A percentile compares a stretch with the other conserved stretches of the same genome.
Conservation (phyloP, 768 basidiomycete genomes). For the Candolleomyces eurysporus region DNA sequence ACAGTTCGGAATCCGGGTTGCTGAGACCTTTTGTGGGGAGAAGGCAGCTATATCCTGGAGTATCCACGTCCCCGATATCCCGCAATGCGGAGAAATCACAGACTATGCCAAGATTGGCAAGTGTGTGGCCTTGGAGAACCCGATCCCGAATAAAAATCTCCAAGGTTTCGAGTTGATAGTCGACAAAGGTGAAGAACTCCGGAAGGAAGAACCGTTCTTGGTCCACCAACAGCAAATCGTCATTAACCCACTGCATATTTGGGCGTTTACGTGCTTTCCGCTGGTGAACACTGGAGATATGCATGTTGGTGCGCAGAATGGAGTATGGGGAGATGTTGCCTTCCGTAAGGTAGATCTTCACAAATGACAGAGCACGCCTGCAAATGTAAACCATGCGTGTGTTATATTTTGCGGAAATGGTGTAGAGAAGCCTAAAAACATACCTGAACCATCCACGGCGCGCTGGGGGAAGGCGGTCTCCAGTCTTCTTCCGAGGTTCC, state of each 20-base stretch:
- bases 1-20: background rate
- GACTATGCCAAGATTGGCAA: background rate
- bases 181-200: background rate
- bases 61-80: background rate
- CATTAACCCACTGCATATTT: background rate
- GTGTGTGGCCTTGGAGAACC: background rate
- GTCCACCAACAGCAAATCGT: background rate
- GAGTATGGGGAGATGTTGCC: background rate
- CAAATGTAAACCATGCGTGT: no score
- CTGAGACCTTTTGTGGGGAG: background rate
- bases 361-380: no score
- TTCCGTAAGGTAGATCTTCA: background rate
- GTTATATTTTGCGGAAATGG: no score
- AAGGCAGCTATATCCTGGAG: background rate
- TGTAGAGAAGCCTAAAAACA: no score
- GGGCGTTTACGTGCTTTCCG: background rate
- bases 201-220: background rate
- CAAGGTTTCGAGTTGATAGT: background rate
- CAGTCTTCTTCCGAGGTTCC: no score
- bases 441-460: no score
- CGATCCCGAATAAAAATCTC: background rate
- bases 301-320: background rate
- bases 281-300: background rate
- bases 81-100: background rate
- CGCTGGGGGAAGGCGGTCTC: no score